phyloP scores from a whole-genome alignment of 352 stramenopile genomes.

The Aphanomyces stellatus region DNA sequence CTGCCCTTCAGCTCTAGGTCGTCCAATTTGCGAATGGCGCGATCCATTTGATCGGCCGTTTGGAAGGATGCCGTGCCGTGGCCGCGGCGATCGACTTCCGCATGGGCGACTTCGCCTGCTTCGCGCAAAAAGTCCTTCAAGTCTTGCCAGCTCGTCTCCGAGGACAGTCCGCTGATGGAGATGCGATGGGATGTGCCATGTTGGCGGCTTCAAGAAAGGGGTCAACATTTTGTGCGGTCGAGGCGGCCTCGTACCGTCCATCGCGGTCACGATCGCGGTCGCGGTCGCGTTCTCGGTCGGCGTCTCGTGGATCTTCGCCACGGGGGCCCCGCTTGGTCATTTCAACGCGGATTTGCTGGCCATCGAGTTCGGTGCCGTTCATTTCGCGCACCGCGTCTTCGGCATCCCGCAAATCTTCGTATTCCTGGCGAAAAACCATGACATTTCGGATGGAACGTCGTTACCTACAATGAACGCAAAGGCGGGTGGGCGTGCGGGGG shows the following conservation, averaged over 20 bases:
- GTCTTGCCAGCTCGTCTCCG: slow-evolving; percentile 44
- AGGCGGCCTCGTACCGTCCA: too few species aligned
- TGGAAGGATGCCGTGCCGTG: slow-evolving; percentile 55
- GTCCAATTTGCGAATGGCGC: slow-evolving; percentile 45
- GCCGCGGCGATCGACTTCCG: slow-evolving; percentile 55
- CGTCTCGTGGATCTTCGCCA: slow-evolving; percentile 21
- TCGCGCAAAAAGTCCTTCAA: slow-evolving; percentile 56
- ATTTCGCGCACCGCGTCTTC: slow-evolving; percentile 72
- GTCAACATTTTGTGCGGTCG: too few species aligned
- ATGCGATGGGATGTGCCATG: slow-evolving; percentile 48
- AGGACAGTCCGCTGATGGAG: slow-evolving; percentile 34
- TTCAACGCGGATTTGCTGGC: slow-evolving; percentile 41
- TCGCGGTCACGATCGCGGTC: neutral
- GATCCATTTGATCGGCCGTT: slow-evolving; percentile 46
- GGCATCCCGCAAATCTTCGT: slow-evolving; percentile 64
- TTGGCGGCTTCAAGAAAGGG: too few species aligned
- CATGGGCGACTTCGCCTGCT: slow-evolving; percentile 51
- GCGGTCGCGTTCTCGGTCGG: slow-evolving; percentile 12
- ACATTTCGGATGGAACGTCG: neutral
- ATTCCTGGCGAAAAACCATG: slow-evolving; percentile 29
- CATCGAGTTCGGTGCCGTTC: slow-evolving; percentile 40
- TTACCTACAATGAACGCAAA: slow-evolving; percentile 46
- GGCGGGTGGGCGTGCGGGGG: slow-evolving; percentile 51
- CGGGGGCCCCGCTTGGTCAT: slow-evolving; percentile 33
- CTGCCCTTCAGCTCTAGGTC: slow-evolving; percentile 38